These are phyloP conservation scores for Crithidia expoeki DNA, from an alignment of 208 protist genomes.

Conservation along the genomic window DNA sequence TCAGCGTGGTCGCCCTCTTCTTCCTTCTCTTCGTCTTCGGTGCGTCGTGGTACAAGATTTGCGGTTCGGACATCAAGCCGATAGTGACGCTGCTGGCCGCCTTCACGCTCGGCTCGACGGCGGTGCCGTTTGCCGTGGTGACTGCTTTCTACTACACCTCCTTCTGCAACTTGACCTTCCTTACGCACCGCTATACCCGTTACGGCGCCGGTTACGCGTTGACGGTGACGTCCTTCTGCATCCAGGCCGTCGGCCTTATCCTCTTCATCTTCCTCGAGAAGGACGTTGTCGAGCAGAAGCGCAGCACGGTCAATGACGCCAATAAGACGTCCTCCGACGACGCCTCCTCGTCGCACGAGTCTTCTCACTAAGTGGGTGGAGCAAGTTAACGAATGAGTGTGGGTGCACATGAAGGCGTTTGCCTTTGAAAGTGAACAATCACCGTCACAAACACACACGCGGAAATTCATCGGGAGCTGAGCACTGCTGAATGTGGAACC, in stretches of 20 bases:
- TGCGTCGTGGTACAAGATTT: slow-evolving; percentile 39
- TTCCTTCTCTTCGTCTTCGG: slow-evolving; percentile 35
- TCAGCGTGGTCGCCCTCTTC: slow-evolving; percentile 62
- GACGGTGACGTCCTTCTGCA: slow-evolving; percentile 43
- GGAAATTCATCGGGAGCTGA: too few species aligned
- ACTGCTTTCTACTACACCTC: slow-evolving; percentile 53
- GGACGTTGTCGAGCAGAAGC: slow-evolving; percentile 10
- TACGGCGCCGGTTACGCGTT: slow-evolving; percentile 58
- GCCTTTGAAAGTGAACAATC: too few species aligned
- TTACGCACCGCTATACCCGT: slow-evolving; percentile 33
- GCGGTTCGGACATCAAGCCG: slow-evolving; percentile 47
- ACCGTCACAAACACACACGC: too few species aligned
- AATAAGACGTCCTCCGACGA: slow-evolving; percentile 15
- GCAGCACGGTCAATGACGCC: not conserved
- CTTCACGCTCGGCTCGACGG: slow-evolving; percentile 49
- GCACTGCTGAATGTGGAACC: too few species aligned
- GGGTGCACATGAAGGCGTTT: too few species aligned
- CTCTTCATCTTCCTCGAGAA: slow-evolving; percentile 54
- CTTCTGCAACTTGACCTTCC: slow-evolving; percentile 56
- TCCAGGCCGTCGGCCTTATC: slow-evolving; percentile 54
- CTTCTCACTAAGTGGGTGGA: slow-evolving; percentile 3
- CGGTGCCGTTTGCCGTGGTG: slow-evolving; percentile 61
- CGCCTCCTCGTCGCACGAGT: slow-evolving; percentile 9
- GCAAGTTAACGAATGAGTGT: too few species aligned
- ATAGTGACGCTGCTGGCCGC: slow-evolving; percentile 28